Evolutionary conservation across 2,329 filamentous ascomycete species (phyloP).

Genomic region (Neophaeococcomyces mojaviensis): DNA sequence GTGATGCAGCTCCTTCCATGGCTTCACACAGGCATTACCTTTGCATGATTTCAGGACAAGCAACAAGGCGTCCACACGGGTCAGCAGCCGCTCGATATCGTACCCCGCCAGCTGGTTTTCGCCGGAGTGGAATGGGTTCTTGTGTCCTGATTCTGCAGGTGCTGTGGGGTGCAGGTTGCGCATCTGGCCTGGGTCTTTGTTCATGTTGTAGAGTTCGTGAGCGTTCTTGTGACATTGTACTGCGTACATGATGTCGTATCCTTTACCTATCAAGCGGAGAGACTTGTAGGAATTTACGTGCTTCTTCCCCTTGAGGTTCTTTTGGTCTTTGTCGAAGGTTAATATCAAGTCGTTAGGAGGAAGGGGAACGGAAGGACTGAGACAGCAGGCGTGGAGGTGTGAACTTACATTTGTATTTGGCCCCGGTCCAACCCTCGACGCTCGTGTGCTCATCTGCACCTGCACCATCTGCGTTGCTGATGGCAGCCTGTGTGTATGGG

Average conservation of each 20-base stretch:
- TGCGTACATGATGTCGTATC: constrained; percentile 32
- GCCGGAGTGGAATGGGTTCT: too few relatives aligned
- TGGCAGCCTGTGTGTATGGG: not conserved
- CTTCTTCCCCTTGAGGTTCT: too few relatives aligned
- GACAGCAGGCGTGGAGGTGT: too few relatives aligned
- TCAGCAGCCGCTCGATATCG: constrained; percentile 19
- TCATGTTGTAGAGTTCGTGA: constrained; percentile 31
- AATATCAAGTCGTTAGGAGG: too few relatives aligned
- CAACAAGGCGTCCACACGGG: constrained; percentile 26
- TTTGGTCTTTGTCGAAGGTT: too few relatives aligned
- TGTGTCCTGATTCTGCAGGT: too few relatives aligned
- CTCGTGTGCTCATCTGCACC: constrained; percentile 55
- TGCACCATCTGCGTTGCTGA: too few relatives aligned
- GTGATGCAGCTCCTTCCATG: constrained; percentile 27
- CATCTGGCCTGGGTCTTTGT: not conserved
- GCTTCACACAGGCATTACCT: constrained; percentile 22
- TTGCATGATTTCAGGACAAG: constrained; percentile 31
- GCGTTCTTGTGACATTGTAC: constrained; percentile 35
- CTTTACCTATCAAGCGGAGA: constrained; percentile 27
- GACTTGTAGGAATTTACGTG: constrained; percentile 37
- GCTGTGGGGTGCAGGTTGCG: too few relatives aligned
- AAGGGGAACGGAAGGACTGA: too few relatives aligned
- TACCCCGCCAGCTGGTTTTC: not conserved
- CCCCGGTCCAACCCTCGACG: constrained; percentile 46
- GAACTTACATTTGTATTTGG: constrained; percentile 11